A percentile compares a stretch with the other conserved stretches of the same genome.
These are phyloP conservation scores for Candida montana DNA, from an alignment of 805 yeast species.

Conservation along the genomic window DNA sequence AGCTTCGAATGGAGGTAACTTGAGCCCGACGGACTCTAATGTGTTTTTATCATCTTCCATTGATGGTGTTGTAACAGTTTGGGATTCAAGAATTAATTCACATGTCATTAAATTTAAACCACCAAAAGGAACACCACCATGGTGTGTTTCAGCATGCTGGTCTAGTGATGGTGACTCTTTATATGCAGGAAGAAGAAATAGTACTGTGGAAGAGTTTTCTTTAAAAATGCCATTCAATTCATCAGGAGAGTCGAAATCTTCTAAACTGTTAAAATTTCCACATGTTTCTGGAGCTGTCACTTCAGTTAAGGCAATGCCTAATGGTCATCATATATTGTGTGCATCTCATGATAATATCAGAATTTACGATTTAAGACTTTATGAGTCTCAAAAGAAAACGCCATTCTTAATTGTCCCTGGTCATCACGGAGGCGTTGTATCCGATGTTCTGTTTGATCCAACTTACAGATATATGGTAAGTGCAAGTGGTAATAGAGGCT, in stretches of 20 bases:
- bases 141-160: constrained; percentile 93
- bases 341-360: constrained; percentile 90
- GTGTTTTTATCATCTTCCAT: constrained; percentile 75
- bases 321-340: constrained; percentile 71
- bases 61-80: constrained; percentile 74
- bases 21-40: constrained; percentile 40
- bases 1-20: constrained; percentile 16
- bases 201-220: constrained; percentile 73
- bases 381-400: constrained; percentile 32
- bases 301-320: constrained; percentile 73
- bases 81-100: constrained; percentile 64
- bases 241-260: constrained; percentile 40
- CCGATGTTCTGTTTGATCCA: constrained; percentile 76
- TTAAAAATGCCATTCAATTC: constrained; percentile 47
- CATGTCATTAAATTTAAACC: constrained; percentile 46
- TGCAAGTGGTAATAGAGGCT: constrained; percentile 92
- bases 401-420: constrained; percentile 94
- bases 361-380: constrained; percentile 63
- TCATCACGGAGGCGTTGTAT: constrained; percentile 88
- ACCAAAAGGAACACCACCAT: constrained; percentile 75
- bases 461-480: constrained; percentile 84
- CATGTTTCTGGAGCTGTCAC: constrained; percentile 87
- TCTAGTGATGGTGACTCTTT: constrained; percentile 73
- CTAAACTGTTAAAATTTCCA: constrained; percentile 68
- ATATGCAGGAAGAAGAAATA: constrained; percentile 85